Evolutionary conservation across 1,284 basidiomycete species (phyloP).

Genomic region (Tilletia horrida): DNA sequence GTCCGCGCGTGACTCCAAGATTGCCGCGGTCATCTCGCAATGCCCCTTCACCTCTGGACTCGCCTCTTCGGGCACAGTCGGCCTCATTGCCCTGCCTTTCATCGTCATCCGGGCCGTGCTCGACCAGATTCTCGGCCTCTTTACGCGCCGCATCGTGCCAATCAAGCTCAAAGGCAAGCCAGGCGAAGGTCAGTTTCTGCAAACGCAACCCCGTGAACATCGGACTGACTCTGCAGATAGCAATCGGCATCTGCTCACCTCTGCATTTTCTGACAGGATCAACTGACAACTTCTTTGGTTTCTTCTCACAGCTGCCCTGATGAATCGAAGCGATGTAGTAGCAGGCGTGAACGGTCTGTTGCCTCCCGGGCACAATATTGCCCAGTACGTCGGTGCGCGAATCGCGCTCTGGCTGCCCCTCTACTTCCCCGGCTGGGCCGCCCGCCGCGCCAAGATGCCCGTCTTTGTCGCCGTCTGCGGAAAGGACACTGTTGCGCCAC

Average conservation of each 20-base stretch:
- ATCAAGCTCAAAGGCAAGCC: slow-evolving; percentile 32
- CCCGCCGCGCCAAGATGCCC: slow-evolving; percentile 32
- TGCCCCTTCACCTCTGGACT: slow-evolving; percentile 47
- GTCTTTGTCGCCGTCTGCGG: slow-evolving; percentile 48
- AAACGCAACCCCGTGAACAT: too few species aligned
- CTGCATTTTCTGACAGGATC: too few species aligned
- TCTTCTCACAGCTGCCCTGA: slow-evolving; percentile 30
- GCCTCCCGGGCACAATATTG: slow-evolving; percentile 21
- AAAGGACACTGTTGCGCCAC: slow-evolving; percentile 40
- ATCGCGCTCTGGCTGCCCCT: slow-evolving; percentile 35
- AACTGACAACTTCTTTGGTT: too few species aligned
- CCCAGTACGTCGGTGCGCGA: slow-evolving; percentile 34
- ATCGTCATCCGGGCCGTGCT: slow-evolving; percentile 23
- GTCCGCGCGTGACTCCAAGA: slow-evolving; percentile 34
- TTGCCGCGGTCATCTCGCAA: slow-evolving; percentile 33
- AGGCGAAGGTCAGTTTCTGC: slow-evolving; percentile 32
- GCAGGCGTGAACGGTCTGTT: slow-evolving; percentile 24
- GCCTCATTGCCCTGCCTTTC: slow-evolving; percentile 24
- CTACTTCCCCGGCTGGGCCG: slow-evolving; percentile 36
- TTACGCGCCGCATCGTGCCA: slow-evolving; percentile 25
- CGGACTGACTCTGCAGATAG: too few species aligned
- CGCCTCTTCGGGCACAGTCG: slow-evolving; percentile 25
- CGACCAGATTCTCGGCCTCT: slow-evolving; percentile 31
- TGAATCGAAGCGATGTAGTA: slow-evolving; percentile 34
- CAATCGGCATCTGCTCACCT: too few species aligned